phyloP scores from a whole-genome alignment of 2,329 filamentous ascomycete genomes.

The Paraphoma chrysanthemicola region DNA sequence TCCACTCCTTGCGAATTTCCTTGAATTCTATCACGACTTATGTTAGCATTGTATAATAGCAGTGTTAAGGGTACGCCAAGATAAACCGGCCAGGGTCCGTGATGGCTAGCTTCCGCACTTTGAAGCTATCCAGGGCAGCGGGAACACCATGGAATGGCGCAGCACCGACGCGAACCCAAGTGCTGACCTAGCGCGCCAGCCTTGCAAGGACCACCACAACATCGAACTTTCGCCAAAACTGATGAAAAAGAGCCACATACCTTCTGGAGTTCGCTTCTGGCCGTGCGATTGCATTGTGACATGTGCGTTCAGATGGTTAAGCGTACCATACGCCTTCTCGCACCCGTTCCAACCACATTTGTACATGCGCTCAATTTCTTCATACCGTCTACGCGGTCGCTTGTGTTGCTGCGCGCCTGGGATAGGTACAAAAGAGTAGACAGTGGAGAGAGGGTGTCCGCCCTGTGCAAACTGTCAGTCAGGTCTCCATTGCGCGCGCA shows the following conservation, averaged over 20 bases:
- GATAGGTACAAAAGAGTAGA: slow-evolving; percentile 98
- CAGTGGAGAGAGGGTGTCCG: slow-evolving; percentile 69
- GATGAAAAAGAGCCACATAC: slow-evolving; percentile 62
- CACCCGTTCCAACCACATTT: slow-evolving; percentile 99
- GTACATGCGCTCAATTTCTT: slow-evolving; percentile 99
- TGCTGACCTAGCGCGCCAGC: slow-evolving; percentile 41
- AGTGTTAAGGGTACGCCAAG: slow-evolving; percentile 40
- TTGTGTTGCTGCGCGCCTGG: slow-evolving; percentile 98
- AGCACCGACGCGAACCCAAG: slow-evolving; percentile 52
- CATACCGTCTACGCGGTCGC: slow-evolving; percentile 88
- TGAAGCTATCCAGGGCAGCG: slow-evolving; percentile 56
- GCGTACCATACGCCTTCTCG: slow-evolving; percentile 96
- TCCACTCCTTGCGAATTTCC: slow-evolving; percentile 99
- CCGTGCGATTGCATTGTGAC: slow-evolving; percentile 99
- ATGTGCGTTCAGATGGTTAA: slow-evolving; percentile 97
- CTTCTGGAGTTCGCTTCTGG: slow-evolving; percentile 93
- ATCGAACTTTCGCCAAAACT: not conserved
- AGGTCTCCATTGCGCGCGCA: not conserved
- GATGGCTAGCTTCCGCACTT: slow-evolving; percentile 54
- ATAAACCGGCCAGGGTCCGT: slow-evolving; percentile 46
- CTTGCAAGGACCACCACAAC: slow-evolving; percentile 36
- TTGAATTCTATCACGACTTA: slow-evolving; percentile 79
- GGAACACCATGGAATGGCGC: slow-evolving; percentile 60
- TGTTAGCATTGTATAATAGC: slow-evolving; percentile 46
- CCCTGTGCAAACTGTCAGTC: slow-evolving; percentile 44